Percentiles rank a stretch among this genome's conserved stretches.
Evolutionary conservation across 768 basidiomycete species (phyloP).

Genomic region (Lentinula detonsa): DNA sequence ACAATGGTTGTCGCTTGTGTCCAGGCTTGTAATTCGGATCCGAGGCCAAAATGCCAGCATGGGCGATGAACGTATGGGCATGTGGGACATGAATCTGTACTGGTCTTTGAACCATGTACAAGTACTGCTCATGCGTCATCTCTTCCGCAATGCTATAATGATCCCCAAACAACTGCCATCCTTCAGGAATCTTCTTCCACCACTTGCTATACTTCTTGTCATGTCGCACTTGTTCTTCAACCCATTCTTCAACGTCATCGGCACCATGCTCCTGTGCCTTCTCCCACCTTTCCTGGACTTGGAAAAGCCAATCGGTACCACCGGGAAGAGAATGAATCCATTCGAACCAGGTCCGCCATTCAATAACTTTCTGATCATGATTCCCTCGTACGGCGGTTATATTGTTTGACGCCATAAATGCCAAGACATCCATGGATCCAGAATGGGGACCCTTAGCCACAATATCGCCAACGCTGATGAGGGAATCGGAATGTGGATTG

Average conservation of each 20-base stretch:
- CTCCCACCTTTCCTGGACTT: slow-evolving; percentile 40
- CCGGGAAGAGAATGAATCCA: slow-evolving; percentile 56
- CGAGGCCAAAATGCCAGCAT: slow-evolving; percentile 75
- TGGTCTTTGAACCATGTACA: slow-evolving; percentile 74
- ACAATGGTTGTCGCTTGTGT: slow-evolving; percentile 63
- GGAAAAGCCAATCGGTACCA: slow-evolving; percentile 49
- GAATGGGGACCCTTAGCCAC: slow-evolving; percentile 59
- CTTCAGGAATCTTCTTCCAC: slow-evolving; percentile 51
- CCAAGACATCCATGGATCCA: slow-evolving; percentile 57
- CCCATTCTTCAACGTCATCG: slow-evolving; percentile 34
- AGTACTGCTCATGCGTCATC: slow-evolving; percentile 55
- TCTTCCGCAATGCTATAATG: slow-evolving; percentile 73
- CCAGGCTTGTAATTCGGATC: slow-evolving; percentile 51
- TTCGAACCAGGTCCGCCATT: slow-evolving; percentile 84
- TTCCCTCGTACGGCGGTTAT: slow-evolving; percentile 87
- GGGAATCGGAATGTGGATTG: slow-evolving; percentile 50
- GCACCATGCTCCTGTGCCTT: slow-evolving; percentile 19
- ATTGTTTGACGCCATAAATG: slow-evolving; percentile 56
- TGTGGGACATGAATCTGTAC: slow-evolving; percentile 68
- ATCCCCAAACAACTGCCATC: slow-evolving; percentile 69
- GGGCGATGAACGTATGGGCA: slow-evolving; percentile 72
- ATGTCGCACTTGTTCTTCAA: slow-evolving; percentile 22
- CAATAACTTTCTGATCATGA: slow-evolving; percentile 86
- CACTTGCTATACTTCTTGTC: slow-evolving; percentile 25
- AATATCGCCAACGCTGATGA: slow-evolving; percentile 84